Conservation (phyloP, 257 asterid genomes). For the Verbascum thapsus region DNA sequence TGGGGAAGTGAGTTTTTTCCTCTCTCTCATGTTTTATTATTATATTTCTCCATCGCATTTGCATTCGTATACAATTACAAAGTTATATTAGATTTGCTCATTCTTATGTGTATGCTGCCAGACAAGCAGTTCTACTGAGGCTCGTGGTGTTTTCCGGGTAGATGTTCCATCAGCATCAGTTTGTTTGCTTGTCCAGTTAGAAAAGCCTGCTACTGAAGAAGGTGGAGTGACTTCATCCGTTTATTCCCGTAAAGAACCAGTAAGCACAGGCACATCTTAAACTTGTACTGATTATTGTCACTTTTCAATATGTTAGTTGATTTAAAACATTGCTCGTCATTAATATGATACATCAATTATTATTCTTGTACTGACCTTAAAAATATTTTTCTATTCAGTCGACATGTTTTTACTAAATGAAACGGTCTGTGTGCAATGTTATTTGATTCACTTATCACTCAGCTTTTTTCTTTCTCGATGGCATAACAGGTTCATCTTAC, state of each 20-base stretch:
- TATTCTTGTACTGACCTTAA: constrained; percentile 4
- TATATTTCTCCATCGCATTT: constrained; percentile 16
- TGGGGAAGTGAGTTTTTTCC: constrained; percentile 12
- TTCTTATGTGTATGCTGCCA: constrained; percentile 41
- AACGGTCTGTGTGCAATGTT: constrained; percentile 20
- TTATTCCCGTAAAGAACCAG: constrained; percentile 99
- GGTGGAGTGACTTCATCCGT: constrained; percentile 98
- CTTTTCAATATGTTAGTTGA: constrained; percentile 8
- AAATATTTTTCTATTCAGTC: constrained; percentile 10
- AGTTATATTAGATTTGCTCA: constrained; percentile 14
- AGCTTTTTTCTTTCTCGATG: constrained; percentile 18
- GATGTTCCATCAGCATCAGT: constrained; percentile 98
- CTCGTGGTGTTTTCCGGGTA: constrained; percentile 78
- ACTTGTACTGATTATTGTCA: constrained; percentile 24
- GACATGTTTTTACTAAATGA: constrained; percentile 15
- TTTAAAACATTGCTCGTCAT: not conserved
- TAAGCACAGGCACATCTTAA: constrained; percentile 46
- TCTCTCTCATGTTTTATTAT: constrained; percentile 6
- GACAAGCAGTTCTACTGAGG: constrained; percentile 64
- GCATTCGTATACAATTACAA: constrained; percentile 7
- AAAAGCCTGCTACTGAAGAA: constrained; percentile 98
- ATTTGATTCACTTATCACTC: constrained; percentile 22
- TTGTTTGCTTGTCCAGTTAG: constrained; percentile 94
- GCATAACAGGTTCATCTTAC: constrained; percentile 75
- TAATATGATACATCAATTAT: too few relatives aligned